Evolutionary conservation across 352 stramenopile genomes (phyloP).

Genomic region (Pythium aquatile): DNA sequence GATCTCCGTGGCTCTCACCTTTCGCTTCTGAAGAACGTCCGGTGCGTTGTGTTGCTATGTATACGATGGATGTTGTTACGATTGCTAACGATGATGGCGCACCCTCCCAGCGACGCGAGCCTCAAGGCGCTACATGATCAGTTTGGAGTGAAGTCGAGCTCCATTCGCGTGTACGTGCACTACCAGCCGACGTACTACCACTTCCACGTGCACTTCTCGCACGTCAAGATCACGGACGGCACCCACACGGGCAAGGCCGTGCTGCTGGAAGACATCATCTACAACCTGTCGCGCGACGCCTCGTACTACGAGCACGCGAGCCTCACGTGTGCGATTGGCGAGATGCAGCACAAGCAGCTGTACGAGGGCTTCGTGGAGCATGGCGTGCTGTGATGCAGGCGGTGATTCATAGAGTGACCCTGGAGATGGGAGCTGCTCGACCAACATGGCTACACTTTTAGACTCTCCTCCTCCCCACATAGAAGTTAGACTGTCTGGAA

Average conservation of each 20-base stretch:
- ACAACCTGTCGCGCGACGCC: constrained; percentile 63
- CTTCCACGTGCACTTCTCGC: constrained; percentile 85
- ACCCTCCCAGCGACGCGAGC: constrained; percentile 47
- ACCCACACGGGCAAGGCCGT: constrained; percentile 79
- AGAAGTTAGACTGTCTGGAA: too few relatives aligned
- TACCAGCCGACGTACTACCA: constrained; percentile 90
- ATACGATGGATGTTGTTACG: background rate
- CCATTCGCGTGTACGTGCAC: constrained; percentile 82
- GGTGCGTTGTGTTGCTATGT: constrained; percentile 31
- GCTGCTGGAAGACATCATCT: constrained; percentile 82
- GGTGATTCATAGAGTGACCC: background rate
- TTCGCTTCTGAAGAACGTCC: constrained; percentile 66
- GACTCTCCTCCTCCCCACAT: background rate
- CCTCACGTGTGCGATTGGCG: constrained; percentile 71
- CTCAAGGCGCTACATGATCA: constrained; percentile 48
- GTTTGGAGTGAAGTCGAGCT: constrained; percentile 53
- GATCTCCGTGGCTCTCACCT: constrained; percentile 66
- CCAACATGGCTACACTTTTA: constrained; percentile 5
- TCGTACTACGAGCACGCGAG: constrained; percentile 75
- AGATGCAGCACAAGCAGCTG: constrained; percentile 79
- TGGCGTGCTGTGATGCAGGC: constrained; percentile 31
- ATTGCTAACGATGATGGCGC: background rate
- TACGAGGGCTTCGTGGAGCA: constrained; percentile 62
- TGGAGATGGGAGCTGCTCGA: background rate
- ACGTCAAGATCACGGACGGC: constrained; percentile 80